Evolutionary conservation across 2,329 filamentous ascomycete genomes (phyloP), one percentile per base, ranked within the genome.

Genomic region (Raffaelea ambrosiae): DNA sequence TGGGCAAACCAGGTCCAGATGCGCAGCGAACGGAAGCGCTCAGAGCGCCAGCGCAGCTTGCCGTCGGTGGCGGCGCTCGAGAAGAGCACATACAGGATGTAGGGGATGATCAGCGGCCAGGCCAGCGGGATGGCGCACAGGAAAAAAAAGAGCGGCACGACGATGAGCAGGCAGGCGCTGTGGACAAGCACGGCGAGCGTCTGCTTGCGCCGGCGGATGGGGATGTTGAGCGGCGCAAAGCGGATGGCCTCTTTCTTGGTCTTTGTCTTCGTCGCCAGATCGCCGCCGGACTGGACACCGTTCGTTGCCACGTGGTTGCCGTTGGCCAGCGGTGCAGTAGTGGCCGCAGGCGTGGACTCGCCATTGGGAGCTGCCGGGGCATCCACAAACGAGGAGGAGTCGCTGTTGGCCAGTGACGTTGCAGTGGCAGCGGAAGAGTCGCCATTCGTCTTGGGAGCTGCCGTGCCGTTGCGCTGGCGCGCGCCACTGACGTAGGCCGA

Each of bases 1-100:
- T 81, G 86, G 22, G 87, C 89, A 61, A 96, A 97, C 41, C 94
- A 77, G 35, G 78, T 86, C 91, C 91, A 98, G 40, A 95, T 68
- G 26, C 79, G 79, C 43, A 85, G 76, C 13, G 76, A 79, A 18
- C 91, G 83, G 52, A 91, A 68, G 61, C 85, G 80, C 51, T 88
- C 78, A 36, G 81, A 89, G 48, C 93, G 85, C 58, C 83, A 81
- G 3, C 74, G 77, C 23, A 95, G 75, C 39, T 76, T 79, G 39
- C 91, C 91, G 44, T 88, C 84, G 3, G 81, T 85, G 16, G 83
- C 79, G 18, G 86, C 84, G 41, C 81, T 84, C 21, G 89, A 94
- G 54, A 90, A 81, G 21, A 93, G 76, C 53, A 91, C 80, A 61
- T 94, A 87, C 49, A 96, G 73, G 39, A 95, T 74, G 59, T 97